Evolutionary conservation across 768 basidiomycete genomes (phyloP).

Genomic region (Dioszegia crocea): DNA sequence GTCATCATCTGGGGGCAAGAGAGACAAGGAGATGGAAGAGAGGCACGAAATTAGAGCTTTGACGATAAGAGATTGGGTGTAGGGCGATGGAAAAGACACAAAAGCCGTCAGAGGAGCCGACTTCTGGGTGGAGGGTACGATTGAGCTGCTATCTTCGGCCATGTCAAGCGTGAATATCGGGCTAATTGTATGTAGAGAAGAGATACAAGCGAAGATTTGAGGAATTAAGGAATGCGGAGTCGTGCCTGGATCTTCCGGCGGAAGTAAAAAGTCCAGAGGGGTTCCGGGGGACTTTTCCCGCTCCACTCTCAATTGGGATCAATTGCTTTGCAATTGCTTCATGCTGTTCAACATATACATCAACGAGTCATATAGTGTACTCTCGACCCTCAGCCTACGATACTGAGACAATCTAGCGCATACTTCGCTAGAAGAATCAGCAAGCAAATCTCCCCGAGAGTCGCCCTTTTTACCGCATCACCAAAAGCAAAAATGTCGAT

Average conservation of each 20-base stretch:
- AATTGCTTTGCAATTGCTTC: too few relatives aligned
- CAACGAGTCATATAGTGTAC: too few relatives aligned
- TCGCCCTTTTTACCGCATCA: not conserved
- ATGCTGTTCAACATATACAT: too few relatives aligned
- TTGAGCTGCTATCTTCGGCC: too few relatives aligned
- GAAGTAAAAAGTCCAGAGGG: not conserved
- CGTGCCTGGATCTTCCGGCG: not conserved
- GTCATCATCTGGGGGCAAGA: slow-evolving; percentile 41
- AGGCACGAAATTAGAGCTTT: slow-evolving; percentile 51
- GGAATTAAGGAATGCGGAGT: not conserved
- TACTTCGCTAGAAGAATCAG: too few relatives aligned
- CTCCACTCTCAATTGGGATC: too few relatives aligned
- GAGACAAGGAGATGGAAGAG: slow-evolving; percentile 37
- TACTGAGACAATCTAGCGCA: too few relatives aligned
- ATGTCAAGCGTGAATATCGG: too few relatives aligned
- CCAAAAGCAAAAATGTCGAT: not conserved
- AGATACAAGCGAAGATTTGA: not conserved
- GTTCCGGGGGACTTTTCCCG: too few relatives aligned
- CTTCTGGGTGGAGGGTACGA: not conserved
- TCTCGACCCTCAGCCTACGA: too few relatives aligned
- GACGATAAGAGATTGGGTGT: slow-evolving; percentile 56
- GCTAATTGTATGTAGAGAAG: too few relatives aligned
- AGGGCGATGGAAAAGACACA: slow-evolving; percentile 60
- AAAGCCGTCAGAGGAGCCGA: slow-evolving; percentile 47
- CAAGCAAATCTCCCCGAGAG: too few relatives aligned